Base-by-base conservation (phyloP, 176 grass and related monocot genomes). In the Sorghum bicolor region DNA sequence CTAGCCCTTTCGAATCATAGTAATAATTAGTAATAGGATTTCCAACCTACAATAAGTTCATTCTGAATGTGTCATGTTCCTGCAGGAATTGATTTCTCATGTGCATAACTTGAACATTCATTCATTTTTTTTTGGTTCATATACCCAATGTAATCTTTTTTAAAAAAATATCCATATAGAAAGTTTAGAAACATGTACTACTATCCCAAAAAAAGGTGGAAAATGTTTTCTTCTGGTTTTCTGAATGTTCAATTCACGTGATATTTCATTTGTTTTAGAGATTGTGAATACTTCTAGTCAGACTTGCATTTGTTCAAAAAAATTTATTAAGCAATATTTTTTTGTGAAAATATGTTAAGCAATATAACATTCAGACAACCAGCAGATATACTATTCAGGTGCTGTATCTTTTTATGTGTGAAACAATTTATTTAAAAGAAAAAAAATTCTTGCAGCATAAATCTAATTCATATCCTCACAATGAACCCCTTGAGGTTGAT, bases 401-500 rank as follows among this genome's bases (percentile, higher is more conserved):
- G 47, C 10, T 76, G 17, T 76, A 58, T 38, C 22, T 58, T 24
- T 57, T 33, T 58, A 14, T 11, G 1, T 5, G 39, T 58, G 24
- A 63, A 64, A 41, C 24, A 57, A 31, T 8, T 82, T 74, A 5
- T 10, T 67, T 63, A 11, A 47, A 75, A n/a, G n/a, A 87, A 82
- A 15, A 1, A 32, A 85, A 47, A 19, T 77, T 43, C 19, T 47
- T 47, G 22, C 25, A 63, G 53, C 70, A 75, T 36, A 60, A 1
- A 53, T 84, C 53, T 38, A 26, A 26, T 58, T 41, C 16, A 48
- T 62, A 60, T 80, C 31, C 69, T 97, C 77, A 97, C 94, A 72
- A 97, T 94, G 87, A 97, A 97, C 5, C 94, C 94, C 77, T 92
- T 97, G 60, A 94, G 26, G 52, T 97, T 97, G 64, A 94, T 94